Evolutionary conservation across 768 basidiomycete species (phyloP), one percentile per base, ranked within the genome.

Genomic region (Cystofilobasidium capitatum): DNA sequence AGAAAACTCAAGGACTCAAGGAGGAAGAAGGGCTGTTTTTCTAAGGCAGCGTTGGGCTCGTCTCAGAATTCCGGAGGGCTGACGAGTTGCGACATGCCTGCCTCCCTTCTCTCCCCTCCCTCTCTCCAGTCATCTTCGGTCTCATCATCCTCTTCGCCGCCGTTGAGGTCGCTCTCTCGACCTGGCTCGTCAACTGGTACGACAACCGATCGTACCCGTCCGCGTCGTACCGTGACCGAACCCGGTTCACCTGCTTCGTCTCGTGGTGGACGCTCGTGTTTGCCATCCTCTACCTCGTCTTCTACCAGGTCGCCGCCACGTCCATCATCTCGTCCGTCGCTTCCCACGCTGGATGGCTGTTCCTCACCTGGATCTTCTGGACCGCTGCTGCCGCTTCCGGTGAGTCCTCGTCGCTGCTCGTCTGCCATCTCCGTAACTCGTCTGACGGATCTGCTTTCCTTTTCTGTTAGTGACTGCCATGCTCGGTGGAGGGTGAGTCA

Each of bases 301-400:
- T 69, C 58, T 69, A 64, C 68, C 68, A 69, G 62, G 39, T 69
- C 58, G 58, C 62, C 10, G 35, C 62, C 5, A 37, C 62, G 22
- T 64, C 62, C 3, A 58, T 58, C 29, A 58, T 69, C 47, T 49
- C 68, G 5, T 69, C 68, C 9, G 59, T 69, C 20, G 68, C 68
- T 5, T 64, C 62, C 8, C 68, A 69, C 62, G 62, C 49, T 35
- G 65, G n/a, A 70, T 88, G 88, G 77, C 76, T 89, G 58, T 66
- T 80, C 58, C 17, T 89, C 24, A 88, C 87, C 0, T 89, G 88
- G 87, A 80, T 89, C 42, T 80, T 88, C 69, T 91, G 88, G 88
- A 80, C 83, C 3, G 84, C 88, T 0, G 87, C 81, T 2, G 87
- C 87, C 0, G 85, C 87, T 0, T 81, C 86, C 2, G 81, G n/a